Evolutionary conservation across 495 filamentous ascomycete species (phyloP), one percentile per base, ranked within the genome.

Genomic region (Chaetomium fimeti): DNA sequence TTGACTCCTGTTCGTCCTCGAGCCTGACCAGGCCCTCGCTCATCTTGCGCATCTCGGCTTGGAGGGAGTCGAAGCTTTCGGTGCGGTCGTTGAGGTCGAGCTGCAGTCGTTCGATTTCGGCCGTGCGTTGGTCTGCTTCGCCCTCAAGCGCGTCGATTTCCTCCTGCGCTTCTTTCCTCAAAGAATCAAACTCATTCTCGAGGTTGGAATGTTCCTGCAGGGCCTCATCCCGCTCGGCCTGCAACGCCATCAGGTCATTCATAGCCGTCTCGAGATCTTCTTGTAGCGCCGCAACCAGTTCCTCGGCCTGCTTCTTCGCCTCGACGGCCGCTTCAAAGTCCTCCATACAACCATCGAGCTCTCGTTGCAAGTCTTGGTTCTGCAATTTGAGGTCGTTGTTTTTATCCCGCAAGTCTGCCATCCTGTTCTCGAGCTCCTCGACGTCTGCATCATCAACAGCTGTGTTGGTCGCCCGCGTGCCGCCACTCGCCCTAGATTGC

Each of bases 1-100:
- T 85, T 65, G 79, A 82, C 60, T 88, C 87, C 56, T 91, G 88
- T 65, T 92, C 91, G 75, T 97, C 93, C 71, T 97, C 94, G 0
- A 98, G 82, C 56, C 88, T 79, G 42, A 97, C 83, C 16, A 97
- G 83, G 7, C 87, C 87, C 66, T 97, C 93, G 66, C 88, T 92
- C 69, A 96, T 88, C 59, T 88, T 88, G 55, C 92, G 89, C 86
- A 98, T 92, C 78, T 98, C 93, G 47, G 87, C 85, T 66, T 97
- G 92, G 36, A 98, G 73, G 7, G 88, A 88, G 61, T 89, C 87
- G 67, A 95, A 90, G 68, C 92, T 91, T 63, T 98, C 93, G 9
- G 86, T 87, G 54, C 87, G 83, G 64, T 89, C 85, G 62, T 86
- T 82, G 13, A 91, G 75, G 45, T 92, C 89, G 20, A 84, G 81